Evolutionary conservation across 768 basidiomycete species (phyloP), one percentile per base, ranked within the genome.

Genomic region (Cystofilobasidium capitatum): DNA sequence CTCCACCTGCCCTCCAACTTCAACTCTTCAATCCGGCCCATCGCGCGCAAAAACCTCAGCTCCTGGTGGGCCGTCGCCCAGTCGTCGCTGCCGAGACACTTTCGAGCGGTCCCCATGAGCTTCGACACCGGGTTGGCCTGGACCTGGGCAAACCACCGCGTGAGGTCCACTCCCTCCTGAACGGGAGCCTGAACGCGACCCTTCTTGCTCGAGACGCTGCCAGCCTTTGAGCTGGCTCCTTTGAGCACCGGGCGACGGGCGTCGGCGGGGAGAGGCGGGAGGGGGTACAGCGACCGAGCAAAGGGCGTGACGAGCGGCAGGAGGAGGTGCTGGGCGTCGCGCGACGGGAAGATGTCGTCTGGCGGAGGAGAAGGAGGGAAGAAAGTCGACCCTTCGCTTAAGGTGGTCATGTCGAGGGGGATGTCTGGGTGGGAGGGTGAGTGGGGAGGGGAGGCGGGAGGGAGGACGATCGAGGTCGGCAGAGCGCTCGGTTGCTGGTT

Each of bases 1-100:
- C 88, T 88, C 94, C 96, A 99, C 40, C 84, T 80, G 4, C 86
- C 86, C 14, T 82, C 83, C 33, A 83, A 82, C 76, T 96, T 93
- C 66, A 97, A 81, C 35, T 79, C 76, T 68, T 98, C 92, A 58
- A 99, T 85, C 14, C 87, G 83, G 57, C 93, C 90, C 70, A 96
- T 81, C 0, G 90, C 85, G 47, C 89, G 84, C 37, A 88, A 77
- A 39, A 93, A 81, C 69, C 86, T 82, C 66, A 94, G 74, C 74
- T 97, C 93, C 22, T 82, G 79, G 75, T 88, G 84, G 0, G 89
- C 90, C 16, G 61, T 68, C 66, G 81, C 81, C 90, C 90, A 92
- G 67, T 92, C 89, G 44, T 82, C 82, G 13, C 87, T 88, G 63
- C 80, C 89, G 69, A 92, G 72, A 70, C 87, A 89, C 75, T 92